Base-by-base conservation (phyloP, 2,329 filamentous ascomycete species). In the Sphaerulina musiva region DNA sequence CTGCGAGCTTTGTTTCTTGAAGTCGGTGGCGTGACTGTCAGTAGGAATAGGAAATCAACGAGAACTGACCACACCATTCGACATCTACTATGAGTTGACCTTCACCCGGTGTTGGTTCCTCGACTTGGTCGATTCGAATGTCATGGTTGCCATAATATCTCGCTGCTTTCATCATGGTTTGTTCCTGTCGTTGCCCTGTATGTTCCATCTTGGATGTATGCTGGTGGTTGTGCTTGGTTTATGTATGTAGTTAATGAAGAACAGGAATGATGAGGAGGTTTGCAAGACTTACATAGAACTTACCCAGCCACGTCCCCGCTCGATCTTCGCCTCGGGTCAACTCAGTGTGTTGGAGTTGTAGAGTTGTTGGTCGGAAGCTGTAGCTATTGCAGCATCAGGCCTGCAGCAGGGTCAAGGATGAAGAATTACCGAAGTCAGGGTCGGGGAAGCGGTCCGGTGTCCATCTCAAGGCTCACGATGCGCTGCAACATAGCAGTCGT, bases 71-170 rank as follows among this genome's bases (percentile, higher is more conserved):
- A 53, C 57, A 62, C 61, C 62, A 64, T 40, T 57, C 57, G 23
- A 64, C 56, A 32, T 62, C 59, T 46, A 64, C 49, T 23, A 61
- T 44, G 23, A 66, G 41, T 46, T 66, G 57, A 5, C 52, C 58
- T 23, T 57, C 53, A 6, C 43, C 41, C n/a, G 56, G 55, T 29
- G 51, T 40, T 6, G 64, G 64, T 39, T 61, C 54, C 14, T 59
- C 58, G 41, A 66, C 59, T 39, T 62, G 55, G 12, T 67, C 62
- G 42, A 66, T 45, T 20, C 64, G 57, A 36, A 67, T 58, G 44
- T 67, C 64, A 31, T 48, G 49, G n/a, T 56, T 41, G 32, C 49
- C 58, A 46, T 67, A 58, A 54, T 62, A 67, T 48, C 62, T 52
- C 12, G 62, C 61, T 12, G 64, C 64, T 47, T 62, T 64, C 62